These are phyloP conservation scores for Coelastrella sp. DNA, from an alignment of 139 green algal genomes.

Conservation along the genomic window DNA sequence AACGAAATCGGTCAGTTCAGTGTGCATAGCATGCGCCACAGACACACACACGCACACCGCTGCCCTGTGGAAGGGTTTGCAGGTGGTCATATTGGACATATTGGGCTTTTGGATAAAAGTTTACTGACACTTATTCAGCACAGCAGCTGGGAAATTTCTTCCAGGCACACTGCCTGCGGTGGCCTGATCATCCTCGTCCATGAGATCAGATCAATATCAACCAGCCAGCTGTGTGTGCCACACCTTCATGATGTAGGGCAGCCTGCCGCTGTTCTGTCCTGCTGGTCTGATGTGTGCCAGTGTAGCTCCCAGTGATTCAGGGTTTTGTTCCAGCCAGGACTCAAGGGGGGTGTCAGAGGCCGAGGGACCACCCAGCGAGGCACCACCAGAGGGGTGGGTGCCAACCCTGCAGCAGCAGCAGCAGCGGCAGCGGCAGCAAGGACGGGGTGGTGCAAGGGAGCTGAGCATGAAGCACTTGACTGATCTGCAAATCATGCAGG, in stretches of 20 bases:
- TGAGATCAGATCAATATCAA: no score
- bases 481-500: neutral
- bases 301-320: neutral
- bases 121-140: neutral
- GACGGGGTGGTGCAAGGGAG: no score
- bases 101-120: neutral
- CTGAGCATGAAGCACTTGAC: neutral
- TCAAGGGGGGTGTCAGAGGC: neutral
- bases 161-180: no score
- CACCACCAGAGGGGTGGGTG: constrained; percentile 6
- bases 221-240: neutral
- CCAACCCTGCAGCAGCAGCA: constrained; percentile 15
- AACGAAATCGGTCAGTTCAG: neutral
- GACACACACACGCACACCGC: no score
- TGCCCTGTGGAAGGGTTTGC: neutral
- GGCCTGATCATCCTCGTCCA: no score
- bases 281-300: neutral
- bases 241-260: constrained; percentile 29
- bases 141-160: no score
- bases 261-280: neutral
- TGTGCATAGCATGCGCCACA: neutral
- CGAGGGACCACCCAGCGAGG: neutral
- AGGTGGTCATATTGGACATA: neutral
- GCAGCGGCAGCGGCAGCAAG: neutral
- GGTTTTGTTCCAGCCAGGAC: neutral